These are phyloP conservation scores for Pythium dissotocum DNA, from an alignment of 352 stramenopile species.

Conservation along the genomic window DNA sequence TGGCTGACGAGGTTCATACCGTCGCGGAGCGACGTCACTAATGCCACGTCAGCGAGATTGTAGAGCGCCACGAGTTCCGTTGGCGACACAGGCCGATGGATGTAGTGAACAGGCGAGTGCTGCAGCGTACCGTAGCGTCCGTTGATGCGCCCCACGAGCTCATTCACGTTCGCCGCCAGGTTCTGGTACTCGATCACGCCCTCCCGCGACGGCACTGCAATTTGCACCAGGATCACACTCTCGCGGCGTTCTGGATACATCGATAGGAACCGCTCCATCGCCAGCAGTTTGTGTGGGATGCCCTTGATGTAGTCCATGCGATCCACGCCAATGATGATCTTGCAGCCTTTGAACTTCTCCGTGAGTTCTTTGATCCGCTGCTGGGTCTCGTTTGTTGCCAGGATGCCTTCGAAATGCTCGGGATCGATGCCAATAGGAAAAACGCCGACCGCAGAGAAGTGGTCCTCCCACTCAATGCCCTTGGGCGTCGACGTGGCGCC, in stretches of 20 bases:
- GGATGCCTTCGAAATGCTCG: slow-evolving; percentile 76
- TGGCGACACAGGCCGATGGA: slow-evolving; percentile 75
- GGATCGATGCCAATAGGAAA: slow-evolving; percentile 87
- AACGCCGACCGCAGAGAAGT: slow-evolving; percentile 80
- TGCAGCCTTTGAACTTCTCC: slow-evolving; percentile 65
- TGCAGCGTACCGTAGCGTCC: slow-evolving; percentile 82
- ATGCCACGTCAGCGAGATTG: slow-evolving; percentile 86
- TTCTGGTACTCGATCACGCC: slow-evolving; percentile 87
- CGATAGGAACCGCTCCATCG: slow-evolving; percentile 85
- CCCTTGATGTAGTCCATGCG: slow-evolving; percentile 89
- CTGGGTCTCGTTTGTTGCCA: slow-evolving; percentile 49
- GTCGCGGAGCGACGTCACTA: slow-evolving; percentile 90
- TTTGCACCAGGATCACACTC: slow-evolving; percentile 93
- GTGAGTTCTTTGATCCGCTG: slow-evolving; percentile 61
- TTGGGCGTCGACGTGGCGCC: slow-evolving; percentile 76
- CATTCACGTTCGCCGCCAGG: slow-evolving; percentile 80
- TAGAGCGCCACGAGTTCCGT: slow-evolving; percentile 89
- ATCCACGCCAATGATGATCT: slow-evolving; percentile 87
- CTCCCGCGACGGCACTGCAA: slow-evolving; percentile 89
- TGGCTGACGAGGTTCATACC: slow-evolving; percentile 92
- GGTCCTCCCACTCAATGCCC: slow-evolving; percentile 77
- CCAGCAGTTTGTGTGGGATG: slow-evolving; percentile 84
- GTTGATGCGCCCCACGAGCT: slow-evolving; percentile 89
- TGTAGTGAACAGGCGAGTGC: slow-evolving; percentile 89
- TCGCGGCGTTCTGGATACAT: slow-evolving; percentile 87